A percentile compares a stretch with the other conserved stretches of the same genome.
These are phyloP conservation scores for Stephanocyclus meneghinianus DNA, from an alignment of 352 stramenopile species.

Conservation along the genomic window DNA sequence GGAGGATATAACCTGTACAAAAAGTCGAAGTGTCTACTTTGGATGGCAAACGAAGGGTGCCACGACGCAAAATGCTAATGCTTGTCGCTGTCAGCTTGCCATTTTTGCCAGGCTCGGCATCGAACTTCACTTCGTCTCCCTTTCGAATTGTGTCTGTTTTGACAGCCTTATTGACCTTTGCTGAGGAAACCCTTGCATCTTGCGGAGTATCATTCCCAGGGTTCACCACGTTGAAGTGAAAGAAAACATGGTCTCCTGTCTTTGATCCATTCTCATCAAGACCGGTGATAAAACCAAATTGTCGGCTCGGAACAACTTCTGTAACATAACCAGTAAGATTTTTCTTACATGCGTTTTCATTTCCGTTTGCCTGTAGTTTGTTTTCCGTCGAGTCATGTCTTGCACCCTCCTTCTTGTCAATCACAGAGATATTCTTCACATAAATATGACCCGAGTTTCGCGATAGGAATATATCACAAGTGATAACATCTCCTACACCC, in stretches of 20 bases:
- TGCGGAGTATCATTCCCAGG: slow-evolving; percentile 19
- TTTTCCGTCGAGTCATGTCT: background rate
- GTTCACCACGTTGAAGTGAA: slow-evolving; percentile 49
- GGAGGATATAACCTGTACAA: slow-evolving; percentile 66
- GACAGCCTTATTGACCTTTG: slow-evolving; percentile 20
- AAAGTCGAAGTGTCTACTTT: slow-evolving; percentile 56
- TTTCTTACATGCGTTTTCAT: background rate
- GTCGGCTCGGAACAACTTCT: slow-evolving; percentile 58
- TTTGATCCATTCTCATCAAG: slow-evolving; percentile 61
- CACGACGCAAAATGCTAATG: slow-evolving; percentile 58
- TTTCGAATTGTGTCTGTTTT: slow-evolving; percentile 46
- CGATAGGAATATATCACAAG: slow-evolving; percentile 61
- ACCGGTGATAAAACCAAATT: slow-evolving; percentile 78
- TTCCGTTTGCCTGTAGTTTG: slow-evolving; percentile 7
- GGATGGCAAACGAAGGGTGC: slow-evolving; percentile 49
- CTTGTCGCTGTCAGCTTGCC: slow-evolving; percentile 66
- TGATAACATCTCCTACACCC: slow-evolving; percentile 57
- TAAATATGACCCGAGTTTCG: slow-evolving; percentile 47
- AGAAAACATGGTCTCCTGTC: slow-evolving; percentile 67
- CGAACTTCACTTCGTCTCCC: slow-evolving; percentile 75
- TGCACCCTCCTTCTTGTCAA: slow-evolving; percentile 48
- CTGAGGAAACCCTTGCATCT: slow-evolving; percentile 21
- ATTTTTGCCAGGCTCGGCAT: slow-evolving; percentile 58
- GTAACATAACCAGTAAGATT: slow-evolving; percentile 63
- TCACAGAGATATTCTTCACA: slow-evolving; percentile 62